Base-by-base conservation (phyloP, 495 filamentous ascomycete species). In the Aspergillus sparsus region DNA sequence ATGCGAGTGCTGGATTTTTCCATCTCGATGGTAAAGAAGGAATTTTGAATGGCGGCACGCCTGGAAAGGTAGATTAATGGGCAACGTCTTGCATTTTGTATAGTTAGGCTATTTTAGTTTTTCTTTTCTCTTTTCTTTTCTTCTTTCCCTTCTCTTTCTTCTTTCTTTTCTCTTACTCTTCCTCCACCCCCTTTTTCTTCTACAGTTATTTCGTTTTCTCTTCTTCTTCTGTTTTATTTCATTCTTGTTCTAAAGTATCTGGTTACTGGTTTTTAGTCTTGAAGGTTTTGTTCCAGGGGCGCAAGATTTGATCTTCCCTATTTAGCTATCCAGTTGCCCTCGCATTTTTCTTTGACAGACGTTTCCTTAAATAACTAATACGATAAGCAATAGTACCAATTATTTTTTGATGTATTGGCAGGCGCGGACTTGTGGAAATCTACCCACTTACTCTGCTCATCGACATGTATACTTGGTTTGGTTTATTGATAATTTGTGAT, bases 21-120 rank as follows among this genome's bases (percentile, higher is more conserved):
- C 79, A 86, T 49, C 75, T 92, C 8, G 89, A 93, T 68, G 88
- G 86, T 27, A 92, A 90, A 69, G 87, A 92, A 62, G 88, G 90
- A 27, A 69, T 93, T 50, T 74, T 82, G 65, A 80, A 76, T 55
- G 79, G 80, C 47, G 79, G 75, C 16, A 71, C 76, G 32, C 84
- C 86, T 57, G 90, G 87, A 63, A 96, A 96, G 80, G 89, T 87
- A 58, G 91, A 95, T 76, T 96, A 77, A 83, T 69, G 33, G 44
- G 58, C 41, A 59, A 52, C 41, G 44, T 61, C 62, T 3, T 66
- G 62, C 66, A 55, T 45, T 49, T 65, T 76, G 73, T 75, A 76
- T 68, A 77, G 70, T 67, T 73, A 70, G 45, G 70, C 61, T 68
- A 69, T 46, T 47, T 47, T 47, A 47, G 62, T 67, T 51, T 56